Evolutionary conservation across 768 basidiomycete species (phyloP).

Genomic region (Boletus reticuloceps): DNA sequence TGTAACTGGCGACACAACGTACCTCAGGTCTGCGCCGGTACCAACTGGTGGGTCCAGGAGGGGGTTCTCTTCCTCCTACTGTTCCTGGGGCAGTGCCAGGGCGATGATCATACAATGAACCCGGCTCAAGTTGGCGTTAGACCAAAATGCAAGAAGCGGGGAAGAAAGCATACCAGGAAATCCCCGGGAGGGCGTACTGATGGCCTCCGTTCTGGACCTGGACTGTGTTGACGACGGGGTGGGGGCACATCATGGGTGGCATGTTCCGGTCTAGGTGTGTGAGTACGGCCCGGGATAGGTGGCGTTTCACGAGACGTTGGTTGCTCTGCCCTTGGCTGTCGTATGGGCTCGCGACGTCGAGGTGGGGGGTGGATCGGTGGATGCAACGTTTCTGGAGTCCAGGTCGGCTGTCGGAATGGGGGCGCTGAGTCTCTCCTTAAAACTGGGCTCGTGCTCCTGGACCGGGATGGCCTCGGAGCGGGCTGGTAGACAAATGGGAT

Average conservation of each 20-base stretch:
- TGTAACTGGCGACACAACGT: background rate
- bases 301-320: background rate
- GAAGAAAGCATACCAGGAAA: conserved; percentile 14
- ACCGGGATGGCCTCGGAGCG: conserved; percentile 35
- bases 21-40: conserved; percentile 21
- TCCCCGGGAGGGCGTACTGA: conserved; percentile 21
- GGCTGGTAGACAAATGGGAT: conserved; percentile 57
- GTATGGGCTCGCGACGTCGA: background rate
- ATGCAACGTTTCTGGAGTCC: conserved; percentile 19
- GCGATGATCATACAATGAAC: conserved; percentile 18
- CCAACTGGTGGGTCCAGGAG: conserved; percentile 22
- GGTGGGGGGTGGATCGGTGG: conserved; percentile 6
- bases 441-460: conserved; percentile 42
- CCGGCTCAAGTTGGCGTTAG: conserved; percentile 19
- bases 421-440: conserved; percentile 26
- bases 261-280: conserved; percentile 6
- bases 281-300: conserved; percentile 1
- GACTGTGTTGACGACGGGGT: conserved; percentile 12
- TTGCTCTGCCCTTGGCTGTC: background rate
- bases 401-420: conserved; percentile 24
- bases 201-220: conserved; percentile 22
- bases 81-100: conserved; percentile 24
- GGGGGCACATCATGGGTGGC: conserved; percentile 8
- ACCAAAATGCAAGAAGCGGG: background rate
- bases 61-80: conserved; percentile 16